phyloP scores from a whole-genome alignment of 1,139 yeast species.

The Candida sp. region DNA sequence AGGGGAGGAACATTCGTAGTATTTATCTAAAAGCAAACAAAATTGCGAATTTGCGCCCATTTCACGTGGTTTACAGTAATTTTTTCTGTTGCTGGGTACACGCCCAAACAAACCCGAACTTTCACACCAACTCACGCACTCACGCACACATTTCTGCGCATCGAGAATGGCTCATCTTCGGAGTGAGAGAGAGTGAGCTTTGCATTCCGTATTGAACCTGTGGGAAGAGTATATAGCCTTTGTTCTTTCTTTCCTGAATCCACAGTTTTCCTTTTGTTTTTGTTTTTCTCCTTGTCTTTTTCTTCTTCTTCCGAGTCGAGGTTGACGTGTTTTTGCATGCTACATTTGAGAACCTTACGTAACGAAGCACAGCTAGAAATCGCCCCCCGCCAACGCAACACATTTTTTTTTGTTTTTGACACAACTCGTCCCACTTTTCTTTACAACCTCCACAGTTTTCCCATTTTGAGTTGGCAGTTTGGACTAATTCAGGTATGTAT shows the following conservation, averaged over 20 bases:
- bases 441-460: too few relatives aligned
- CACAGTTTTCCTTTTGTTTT: neutral
- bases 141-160: neutral
- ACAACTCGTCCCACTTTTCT: neutral
- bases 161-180: neutral
- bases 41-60: constrained; percentile 2
- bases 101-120: too few relatives aligned
- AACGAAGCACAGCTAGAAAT: neutral
- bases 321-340: neutral
- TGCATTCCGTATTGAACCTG: neutral
- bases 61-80: constrained; percentile 1
- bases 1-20: neutral
- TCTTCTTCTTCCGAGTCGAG: neutral
- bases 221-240: neutral
- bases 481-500: too few relatives aligned
- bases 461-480: too few relatives aligned
- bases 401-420: neutral
- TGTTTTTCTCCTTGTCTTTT: neutral
- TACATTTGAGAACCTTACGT: neutral
- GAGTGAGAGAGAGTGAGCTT: neutral
- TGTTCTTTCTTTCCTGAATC: neutral
- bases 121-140: neutral
- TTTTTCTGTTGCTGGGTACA: neutral
- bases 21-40: neutral
- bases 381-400: neutral